Evolutionary conservation across 139 green algal species (phyloP).

Genomic region (Chlorella sp.): DNA sequence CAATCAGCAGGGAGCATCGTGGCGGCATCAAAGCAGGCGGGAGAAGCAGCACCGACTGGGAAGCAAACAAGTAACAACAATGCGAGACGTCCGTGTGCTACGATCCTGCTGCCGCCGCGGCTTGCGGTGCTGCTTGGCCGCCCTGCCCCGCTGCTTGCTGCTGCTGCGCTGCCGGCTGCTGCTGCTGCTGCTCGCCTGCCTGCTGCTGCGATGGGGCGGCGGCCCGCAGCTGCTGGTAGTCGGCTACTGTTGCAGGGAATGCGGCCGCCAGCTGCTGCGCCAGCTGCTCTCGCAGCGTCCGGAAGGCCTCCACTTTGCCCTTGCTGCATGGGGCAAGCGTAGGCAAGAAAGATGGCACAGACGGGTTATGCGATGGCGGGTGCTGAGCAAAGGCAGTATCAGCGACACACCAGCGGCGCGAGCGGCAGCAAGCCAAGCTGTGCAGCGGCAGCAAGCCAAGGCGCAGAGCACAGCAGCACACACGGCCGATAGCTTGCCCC

Average conservation of each 20-base stretch:
- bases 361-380: neutral
- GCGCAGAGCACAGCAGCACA: neutral
- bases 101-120: neutral
- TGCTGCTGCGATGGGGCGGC: neutral
- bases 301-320: constrained; percentile 29
- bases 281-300: neutral
- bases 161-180: neutral
- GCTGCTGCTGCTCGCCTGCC: neutral
- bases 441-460: neutral
- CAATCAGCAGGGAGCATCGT: no score
- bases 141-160: neutral
- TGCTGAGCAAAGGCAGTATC: neutral
- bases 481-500: no score
- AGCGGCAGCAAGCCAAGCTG: neutral
- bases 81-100: neutral
- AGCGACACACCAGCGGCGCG: neutral
- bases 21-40: no score
- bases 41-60: no score
- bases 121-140: neutral
- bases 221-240: constrained; percentile 6
- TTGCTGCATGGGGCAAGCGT: constrained; percentile 9
- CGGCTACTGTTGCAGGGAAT: neutral
- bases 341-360: no score
- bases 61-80: no score
- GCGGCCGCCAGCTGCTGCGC: neutral